phyloP scores from a whole-genome alignment of 2,329 filamentous ascomycete species.

The Talaromyces sp. region DNA sequence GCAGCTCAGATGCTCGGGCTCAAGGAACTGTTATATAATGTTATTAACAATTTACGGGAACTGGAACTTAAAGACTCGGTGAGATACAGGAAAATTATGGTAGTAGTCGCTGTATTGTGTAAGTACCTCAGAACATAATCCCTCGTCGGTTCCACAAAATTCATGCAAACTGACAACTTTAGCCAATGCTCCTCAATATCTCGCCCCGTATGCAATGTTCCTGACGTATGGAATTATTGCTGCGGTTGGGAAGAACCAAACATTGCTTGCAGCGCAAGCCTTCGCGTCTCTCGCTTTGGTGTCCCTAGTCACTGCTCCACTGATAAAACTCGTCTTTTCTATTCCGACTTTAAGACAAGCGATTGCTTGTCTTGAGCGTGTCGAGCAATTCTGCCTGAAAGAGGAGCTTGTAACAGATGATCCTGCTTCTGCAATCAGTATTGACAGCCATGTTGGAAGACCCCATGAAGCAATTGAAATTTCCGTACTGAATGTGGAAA shows the following conservation, averaged over 20 bases:
- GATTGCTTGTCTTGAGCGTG: constrained; percentile 40
- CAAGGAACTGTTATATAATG: constrained; percentile 36
- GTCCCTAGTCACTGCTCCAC: constrained; percentile 23
- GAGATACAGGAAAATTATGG: constrained; percentile 5
- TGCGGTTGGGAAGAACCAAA: constrained; percentile 7
- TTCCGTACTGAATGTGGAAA: neutral
- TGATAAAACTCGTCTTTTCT: constrained; percentile 23
- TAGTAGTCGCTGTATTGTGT: constrained; percentile 1
- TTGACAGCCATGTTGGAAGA: neutral
- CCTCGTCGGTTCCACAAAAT: neutral
- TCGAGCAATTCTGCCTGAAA: constrained; percentile 34
- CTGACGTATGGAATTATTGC: constrained; percentile 23
- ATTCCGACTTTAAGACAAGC: constrained; percentile 36
- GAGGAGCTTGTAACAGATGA: constrained; percentile 6
- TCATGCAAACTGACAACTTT: neutral
- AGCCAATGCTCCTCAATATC: constrained; percentile 5
- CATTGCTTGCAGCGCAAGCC: constrained; percentile 22
- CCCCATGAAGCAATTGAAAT: constrained; percentile 1
- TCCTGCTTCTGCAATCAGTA: neutral
- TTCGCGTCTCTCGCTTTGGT: constrained; percentile 28
- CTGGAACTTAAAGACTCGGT: constrained; percentile 28
- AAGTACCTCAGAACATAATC: neutral
- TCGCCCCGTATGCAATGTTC: constrained; percentile 29
- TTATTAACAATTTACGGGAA: constrained; percentile 37
- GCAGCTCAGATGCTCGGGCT: constrained; percentile 51